Conservation (phyloP, 1,139 yeast genomes). For the Kodamaea ohmeri region DNA sequence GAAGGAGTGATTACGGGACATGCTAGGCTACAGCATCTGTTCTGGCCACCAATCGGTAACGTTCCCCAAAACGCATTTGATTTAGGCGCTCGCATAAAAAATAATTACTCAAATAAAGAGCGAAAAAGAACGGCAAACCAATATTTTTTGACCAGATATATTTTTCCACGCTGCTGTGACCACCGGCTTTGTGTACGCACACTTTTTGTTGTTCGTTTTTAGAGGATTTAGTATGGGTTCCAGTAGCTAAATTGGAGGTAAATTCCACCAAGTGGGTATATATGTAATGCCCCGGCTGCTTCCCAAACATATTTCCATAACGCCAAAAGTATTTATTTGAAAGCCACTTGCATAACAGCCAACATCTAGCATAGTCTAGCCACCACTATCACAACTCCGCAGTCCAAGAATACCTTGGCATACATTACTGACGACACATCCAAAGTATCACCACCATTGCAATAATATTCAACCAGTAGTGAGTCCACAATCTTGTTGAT, state of each 20-base stretch:
- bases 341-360: no score
- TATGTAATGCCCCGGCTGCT: not conserved
- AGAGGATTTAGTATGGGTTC: slow-evolving; percentile 10
- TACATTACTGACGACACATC: no score
- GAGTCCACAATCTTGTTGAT: no score
- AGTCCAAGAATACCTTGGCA: no score
- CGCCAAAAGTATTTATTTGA: not conserved
- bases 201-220: slow-evolving; percentile 8
- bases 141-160: slow-evolving; percentile 3
- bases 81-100: slow-evolving; percentile 4
- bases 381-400: no score
- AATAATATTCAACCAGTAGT: not conserved
- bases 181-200: slow-evolving; percentile 3
- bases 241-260: slow-evolving; percentile 10
- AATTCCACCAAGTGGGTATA: slow-evolving; percentile 5
- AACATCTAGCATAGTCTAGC: no score
- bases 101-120: slow-evolving; percentile 1
- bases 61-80: slow-evolving; percentile 1
- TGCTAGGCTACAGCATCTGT: no score
- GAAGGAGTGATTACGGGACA: no score
- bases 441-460: not conserved
- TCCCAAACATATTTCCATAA: not conserved
- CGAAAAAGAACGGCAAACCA: slow-evolving; percentile 3
- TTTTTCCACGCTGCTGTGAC: slow-evolving; percentile 6
- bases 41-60: slow-evolving; percentile 1